Evolutionary conservation across 495 filamentous ascomycete species (phyloP), one percentile per base, ranked within the genome.

Genomic region (Podospora pseudoanserina): DNA sequence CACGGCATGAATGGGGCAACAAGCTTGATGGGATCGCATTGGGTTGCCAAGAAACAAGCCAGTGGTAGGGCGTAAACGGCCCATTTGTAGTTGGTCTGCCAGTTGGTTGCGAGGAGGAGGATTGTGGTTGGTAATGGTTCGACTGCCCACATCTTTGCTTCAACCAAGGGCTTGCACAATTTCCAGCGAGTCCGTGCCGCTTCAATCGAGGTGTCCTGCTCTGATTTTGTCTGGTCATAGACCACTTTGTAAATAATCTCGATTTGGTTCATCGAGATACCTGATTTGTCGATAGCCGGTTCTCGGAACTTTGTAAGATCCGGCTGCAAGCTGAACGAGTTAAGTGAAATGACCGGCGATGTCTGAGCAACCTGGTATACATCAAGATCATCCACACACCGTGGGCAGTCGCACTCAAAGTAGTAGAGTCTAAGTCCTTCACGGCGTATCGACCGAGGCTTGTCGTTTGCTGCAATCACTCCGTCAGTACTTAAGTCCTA

Each of bases 321-420:
- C 7, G 74, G 74, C 16, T 72, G 72, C 44, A 76, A 49, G 23
- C 72, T 76, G 68, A 76, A 73, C 0, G 66, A 65, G 65, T 83
- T 83, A 59, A 83, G 74, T 18, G 73, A 67, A 6, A 81, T 69
- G 60, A 65, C 64, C 9, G 81, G 77, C n/a, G 77, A 79, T 0
- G 11, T 16, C 34, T 72, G 69, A 67, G 75, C 79, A 32, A 80
- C 78, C 67, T 83, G 72, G 67, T 84, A 84, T 61, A 79, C 74
- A 60, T 83, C 77, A 20, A 84, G 68, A 64, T 84, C 73, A 15
- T 79, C 73, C 20, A 67, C 67, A 66, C 82, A 84, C 3, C 79
- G 75, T 53, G 69, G 73, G 63, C 82, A 85, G 13, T 23, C 57
- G 72, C 82, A 85, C 16, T 71, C 26, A 64, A 85, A 85, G 60